Evolutionary conservation across 1,284 basidiomycete species (phyloP).

Genomic region (Blastosporella zonata): DNA sequence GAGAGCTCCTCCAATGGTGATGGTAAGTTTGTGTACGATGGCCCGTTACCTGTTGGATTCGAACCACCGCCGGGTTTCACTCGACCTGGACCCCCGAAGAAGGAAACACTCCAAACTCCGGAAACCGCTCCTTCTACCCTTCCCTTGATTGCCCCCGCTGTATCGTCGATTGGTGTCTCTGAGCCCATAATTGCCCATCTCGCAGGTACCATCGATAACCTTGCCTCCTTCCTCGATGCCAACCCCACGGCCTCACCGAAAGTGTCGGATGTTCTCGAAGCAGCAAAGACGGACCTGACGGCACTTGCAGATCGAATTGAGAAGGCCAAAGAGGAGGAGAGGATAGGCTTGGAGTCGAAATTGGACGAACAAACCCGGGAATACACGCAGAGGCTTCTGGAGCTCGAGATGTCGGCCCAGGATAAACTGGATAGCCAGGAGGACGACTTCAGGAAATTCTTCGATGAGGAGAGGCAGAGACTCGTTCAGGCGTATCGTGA

Average conservation of each 20-base stretch:
- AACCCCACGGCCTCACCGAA: constrained; percentile 70
- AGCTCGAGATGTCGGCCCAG: constrained; percentile 81
- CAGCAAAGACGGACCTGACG: constrained; percentile 82
- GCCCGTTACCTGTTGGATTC: constrained; percentile 83
- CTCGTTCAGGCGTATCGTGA: constrained; percentile 81
- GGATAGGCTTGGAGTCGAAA: constrained; percentile 70
- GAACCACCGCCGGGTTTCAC: constrained; percentile 88
- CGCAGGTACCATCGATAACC: constrained; percentile 90
- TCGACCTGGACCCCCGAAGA: constrained; percentile 50
- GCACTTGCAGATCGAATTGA: constrained; percentile 79
- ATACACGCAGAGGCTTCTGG: constrained; percentile 81
- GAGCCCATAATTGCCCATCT: constrained; percentile 92
- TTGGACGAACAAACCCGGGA: constrained; percentile 83
- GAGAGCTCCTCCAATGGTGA: constrained; percentile 27
- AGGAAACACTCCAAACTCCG: constrained; percentile 33
- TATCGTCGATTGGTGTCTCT: constrained; percentile 69
- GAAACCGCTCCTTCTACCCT: constrained; percentile 42
- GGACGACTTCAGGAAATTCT: constrained; percentile 80
- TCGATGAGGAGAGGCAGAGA: constrained; percentile 77
- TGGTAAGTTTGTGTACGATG: constrained; percentile 58
- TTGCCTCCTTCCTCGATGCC: constrained; percentile 78
- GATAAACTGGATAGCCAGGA: constrained; percentile 86
- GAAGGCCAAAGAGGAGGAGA: constrained; percentile 80
- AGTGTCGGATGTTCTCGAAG: constrained; percentile 68
- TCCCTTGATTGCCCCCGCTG: constrained; percentile 80